Evolutionary conservation across 2,329 filamentous ascomycete species (phyloP).

Genomic region (Venturia effusa): DNA sequence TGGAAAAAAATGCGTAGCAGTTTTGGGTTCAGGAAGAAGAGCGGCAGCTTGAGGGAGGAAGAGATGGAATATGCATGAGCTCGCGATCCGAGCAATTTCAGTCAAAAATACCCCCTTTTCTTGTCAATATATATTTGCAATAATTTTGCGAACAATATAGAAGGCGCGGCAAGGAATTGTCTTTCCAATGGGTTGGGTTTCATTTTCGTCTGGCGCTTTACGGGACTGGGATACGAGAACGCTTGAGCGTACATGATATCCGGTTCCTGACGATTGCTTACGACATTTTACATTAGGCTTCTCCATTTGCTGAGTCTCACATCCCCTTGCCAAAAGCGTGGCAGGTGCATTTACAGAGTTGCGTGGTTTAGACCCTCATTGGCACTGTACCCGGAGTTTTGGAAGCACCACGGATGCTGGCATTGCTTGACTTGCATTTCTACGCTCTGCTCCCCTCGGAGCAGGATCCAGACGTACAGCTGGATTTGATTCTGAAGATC

Average conservation of each 20-base stretch:
- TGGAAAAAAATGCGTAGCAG: conserved; percentile 13
- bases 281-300: background rate
- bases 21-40: conserved; percentile 12
- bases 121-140: background rate
- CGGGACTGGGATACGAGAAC: background rate
- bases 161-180: background rate
- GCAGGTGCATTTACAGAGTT: conserved; percentile 1
- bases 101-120: background rate
- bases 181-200: background rate
- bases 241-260: background rate
- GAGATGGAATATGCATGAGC: conserved; percentile 6
- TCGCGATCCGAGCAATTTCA: background rate
- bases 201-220: background rate
- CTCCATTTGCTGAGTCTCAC: background rate
- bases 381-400: background rate
- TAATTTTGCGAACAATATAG: background rate
- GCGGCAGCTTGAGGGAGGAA: conserved; percentile 9
- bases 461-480: background rate
- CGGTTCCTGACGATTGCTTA: background rate
- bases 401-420: background rate
- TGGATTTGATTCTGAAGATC: background rate
- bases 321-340: background rate
- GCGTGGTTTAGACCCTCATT: background rate
- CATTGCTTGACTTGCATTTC: background rate
- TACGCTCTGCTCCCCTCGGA: background rate